phyloP scores from a whole-genome alignment of 495 filamentous ascomycete species.

The Cenococcum geophilum region DNA sequence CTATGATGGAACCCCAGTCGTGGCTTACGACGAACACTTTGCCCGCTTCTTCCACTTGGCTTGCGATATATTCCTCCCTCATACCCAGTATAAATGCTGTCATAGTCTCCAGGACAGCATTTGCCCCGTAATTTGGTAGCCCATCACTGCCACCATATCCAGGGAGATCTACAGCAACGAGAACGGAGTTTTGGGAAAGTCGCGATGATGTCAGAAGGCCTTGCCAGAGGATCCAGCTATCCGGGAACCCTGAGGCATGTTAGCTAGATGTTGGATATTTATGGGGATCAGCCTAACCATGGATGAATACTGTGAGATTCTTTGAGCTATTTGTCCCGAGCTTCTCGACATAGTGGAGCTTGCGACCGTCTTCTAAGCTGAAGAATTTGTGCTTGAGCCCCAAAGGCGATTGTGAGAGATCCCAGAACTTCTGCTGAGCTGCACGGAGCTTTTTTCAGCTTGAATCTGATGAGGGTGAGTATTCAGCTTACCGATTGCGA shows the following conservation, averaged over 20 bases:
- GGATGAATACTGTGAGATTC: slow-evolving; percentile 50
- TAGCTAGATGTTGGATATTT: neutral
- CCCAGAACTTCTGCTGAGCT: slow-evolving; percentile 42
- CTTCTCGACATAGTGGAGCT: slow-evolving; percentile 48
- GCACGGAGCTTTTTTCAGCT: neutral
- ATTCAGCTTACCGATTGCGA: slow-evolving; percentile 18
- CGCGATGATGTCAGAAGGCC: slow-evolving; percentile 36
- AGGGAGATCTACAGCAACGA: slow-evolving; percentile 51
- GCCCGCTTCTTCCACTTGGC: slow-evolving; percentile 15
- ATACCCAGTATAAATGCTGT: slow-evolving; percentile 47
- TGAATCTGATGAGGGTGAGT: neutral
- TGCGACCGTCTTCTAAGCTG: slow-evolving; percentile 44
- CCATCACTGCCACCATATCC: slow-evolving; percentile 51
- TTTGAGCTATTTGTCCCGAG: slow-evolving; percentile 23
- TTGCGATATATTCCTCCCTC: slow-evolving; percentile 39
- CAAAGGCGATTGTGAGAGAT: slow-evolving; percentile 39
- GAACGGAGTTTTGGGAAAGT: slow-evolving; percentile 36
- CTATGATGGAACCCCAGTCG: slow-evolving; percentile 53
- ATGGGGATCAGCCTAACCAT: slow-evolving; percentile 34
- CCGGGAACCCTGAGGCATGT: slow-evolving; percentile 44
- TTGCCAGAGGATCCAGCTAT: slow-evolving; percentile 51
- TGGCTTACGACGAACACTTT: slow-evolving; percentile 48
- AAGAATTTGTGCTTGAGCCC: slow-evolving; percentile 46
- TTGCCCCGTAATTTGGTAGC: slow-evolving; percentile 44
- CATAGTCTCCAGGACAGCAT: slow-evolving; percentile 47